Percentiles rank a stretch among this genome's conserved stretches.
These are phyloP conservation scores for Neonectria neomacrospora DNA, from an alignment of 2,329 filamentous ascomycete species.

Conservation along the genomic window DNA sequence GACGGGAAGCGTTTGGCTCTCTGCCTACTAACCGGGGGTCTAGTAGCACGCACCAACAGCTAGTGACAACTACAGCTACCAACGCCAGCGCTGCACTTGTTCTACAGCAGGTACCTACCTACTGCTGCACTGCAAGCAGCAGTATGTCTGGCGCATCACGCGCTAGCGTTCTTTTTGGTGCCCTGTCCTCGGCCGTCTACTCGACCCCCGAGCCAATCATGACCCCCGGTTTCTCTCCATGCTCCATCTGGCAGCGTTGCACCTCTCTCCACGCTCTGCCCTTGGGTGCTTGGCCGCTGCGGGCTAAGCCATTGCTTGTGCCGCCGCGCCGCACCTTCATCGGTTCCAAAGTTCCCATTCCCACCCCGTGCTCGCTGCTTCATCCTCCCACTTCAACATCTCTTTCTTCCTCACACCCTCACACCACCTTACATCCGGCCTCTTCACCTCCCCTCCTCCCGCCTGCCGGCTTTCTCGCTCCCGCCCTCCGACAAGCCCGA, in stretches of 20 bases:
- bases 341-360: conserved; percentile 20
- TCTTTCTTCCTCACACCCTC: neutral
- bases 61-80: neutral
- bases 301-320: conserved; percentile 13
- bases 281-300: conserved; percentile 3
- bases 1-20: too few species aligned
- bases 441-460: neutral
- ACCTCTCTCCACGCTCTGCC: conserved; percentile 7
- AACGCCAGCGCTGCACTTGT: neutral
- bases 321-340: conserved; percentile 30
- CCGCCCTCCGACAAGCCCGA: neutral
- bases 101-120: neutral
- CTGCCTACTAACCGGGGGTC: neutral
- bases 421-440: neutral
- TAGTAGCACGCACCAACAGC: neutral
- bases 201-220: conserved; percentile 15
- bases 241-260: conserved; percentile 23
- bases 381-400: conserved; percentile 21
- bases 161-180: conserved; percentile 23
- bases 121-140: neutral
- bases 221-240: conserved; percentile 20
- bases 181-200: conserved; percentile 16
- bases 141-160: conserved; percentile 10
- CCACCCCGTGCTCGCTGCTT: conserved; percentile 17
- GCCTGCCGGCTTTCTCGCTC: neutral